Conservation (phyloP, 257 asterid species). For the Nicotiana paniculata region DNA sequence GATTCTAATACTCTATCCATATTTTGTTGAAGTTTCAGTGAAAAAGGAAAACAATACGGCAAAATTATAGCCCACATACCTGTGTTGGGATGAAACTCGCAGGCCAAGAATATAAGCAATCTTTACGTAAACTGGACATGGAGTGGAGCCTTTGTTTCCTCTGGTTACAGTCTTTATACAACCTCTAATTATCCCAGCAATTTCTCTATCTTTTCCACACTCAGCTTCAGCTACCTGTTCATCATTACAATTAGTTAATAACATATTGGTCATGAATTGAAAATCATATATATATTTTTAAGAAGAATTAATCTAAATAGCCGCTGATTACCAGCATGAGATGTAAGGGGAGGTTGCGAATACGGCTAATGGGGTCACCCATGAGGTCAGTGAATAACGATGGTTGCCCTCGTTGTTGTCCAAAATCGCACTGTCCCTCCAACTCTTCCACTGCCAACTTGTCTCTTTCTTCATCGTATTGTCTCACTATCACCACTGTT, state of each 20-base stretch:
- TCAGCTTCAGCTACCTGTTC: slow-evolving; percentile 49
- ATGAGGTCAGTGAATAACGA: slow-evolving; percentile 65
- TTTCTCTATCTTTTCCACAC: slow-evolving; percentile 39
- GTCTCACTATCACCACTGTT: slow-evolving; percentile 48
- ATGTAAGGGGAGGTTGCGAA: slow-evolving; percentile 48
- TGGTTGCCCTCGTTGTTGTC: slow-evolving; percentile 56
- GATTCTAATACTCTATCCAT: neutral
- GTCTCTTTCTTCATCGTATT: slow-evolving; percentile 43
- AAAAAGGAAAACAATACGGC: neutral
- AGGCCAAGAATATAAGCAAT: slow-evolving; percentile 74
- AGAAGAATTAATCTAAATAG: too few species aligned
- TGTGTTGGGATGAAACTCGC: slow-evolving; percentile 69
- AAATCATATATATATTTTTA: too few species aligned
- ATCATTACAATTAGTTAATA: neutral
- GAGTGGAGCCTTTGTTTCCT: slow-evolving; percentile 28
- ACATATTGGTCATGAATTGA: neutral
- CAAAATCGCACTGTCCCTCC: slow-evolving; percentile 68
- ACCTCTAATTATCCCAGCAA: slow-evolving; percentile 69
- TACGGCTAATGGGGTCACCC: slow-evolving; percentile 80
- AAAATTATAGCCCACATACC: slow-evolving; percentile 23
- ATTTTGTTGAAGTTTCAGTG: neutral
- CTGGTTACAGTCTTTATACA: slow-evolving; percentile 58
- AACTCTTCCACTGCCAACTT: slow-evolving; percentile 71
- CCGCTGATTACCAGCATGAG: slow-evolving; percentile 51
- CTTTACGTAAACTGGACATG: slow-evolving; percentile 38